phyloP scores from a whole-genome alignment of 345 rosid species.

The Populus pruinosa region DNA sequence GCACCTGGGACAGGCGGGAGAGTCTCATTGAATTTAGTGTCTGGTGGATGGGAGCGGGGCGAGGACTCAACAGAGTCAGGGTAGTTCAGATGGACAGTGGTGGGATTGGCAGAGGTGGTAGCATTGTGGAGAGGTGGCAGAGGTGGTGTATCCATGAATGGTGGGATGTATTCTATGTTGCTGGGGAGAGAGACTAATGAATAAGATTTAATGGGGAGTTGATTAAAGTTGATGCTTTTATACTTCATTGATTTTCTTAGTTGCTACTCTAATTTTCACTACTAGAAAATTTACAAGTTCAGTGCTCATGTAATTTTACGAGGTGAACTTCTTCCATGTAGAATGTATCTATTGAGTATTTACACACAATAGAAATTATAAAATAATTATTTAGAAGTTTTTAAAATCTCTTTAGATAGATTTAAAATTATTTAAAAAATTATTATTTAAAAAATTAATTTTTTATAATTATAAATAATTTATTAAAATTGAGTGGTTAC shows the following conservation, averaged over 20 bases:
- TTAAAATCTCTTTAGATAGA: too few relatives aligned
- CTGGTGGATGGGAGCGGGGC: constrained; percentile 39
- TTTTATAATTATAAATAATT: too few relatives aligned
- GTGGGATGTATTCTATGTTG: not conserved
- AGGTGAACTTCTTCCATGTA: not conserved
- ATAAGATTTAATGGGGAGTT: not conserved
- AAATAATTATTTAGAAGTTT: too few relatives aligned
- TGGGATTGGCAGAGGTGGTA: constrained; percentile 16
- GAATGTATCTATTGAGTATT: too few relatives aligned
- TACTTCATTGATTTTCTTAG: not conserved
- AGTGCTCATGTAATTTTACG: not conserved
- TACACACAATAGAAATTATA: too few relatives aligned
- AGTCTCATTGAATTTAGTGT: constrained; percentile 24
- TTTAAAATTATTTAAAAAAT: too few relatives aligned
- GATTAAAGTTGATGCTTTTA: not conserved
- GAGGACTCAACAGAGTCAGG: constrained; percentile 45
- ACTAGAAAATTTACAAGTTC: not conserved
- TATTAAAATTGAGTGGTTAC: too few relatives aligned
- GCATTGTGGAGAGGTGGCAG: constrained; percentile 17
- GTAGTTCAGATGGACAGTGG: constrained; percentile 25
- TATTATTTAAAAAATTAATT: fast-evolving
- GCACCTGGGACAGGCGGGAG: constrained; percentile 55
- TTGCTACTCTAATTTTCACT: not conserved
- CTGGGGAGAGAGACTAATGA: not conserved
- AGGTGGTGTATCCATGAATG: constrained; percentile 40